A percentile compares a stretch with the other conserved stretches of the same genome.
Conservation (phyloP, 306 rosid species). For the Betula pendula region DNA sequence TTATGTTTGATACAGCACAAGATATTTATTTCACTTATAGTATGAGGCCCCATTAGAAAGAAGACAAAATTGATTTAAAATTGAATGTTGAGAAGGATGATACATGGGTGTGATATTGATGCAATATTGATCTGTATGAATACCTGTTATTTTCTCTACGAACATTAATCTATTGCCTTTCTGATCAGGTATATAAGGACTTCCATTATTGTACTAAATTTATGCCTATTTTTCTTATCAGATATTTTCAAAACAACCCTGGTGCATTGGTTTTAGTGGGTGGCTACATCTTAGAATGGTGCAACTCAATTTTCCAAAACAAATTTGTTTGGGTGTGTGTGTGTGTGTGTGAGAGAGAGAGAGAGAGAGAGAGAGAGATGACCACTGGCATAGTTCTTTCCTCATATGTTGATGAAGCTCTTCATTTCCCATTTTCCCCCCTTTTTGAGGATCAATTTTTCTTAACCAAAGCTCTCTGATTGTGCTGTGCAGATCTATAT, state of each 20-base stretch:
- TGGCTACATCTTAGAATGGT: neutral
- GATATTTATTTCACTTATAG: neutral
- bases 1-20: neutral
- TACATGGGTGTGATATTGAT: neutral
- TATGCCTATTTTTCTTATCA: neutral
- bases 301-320: neutral
- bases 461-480: conserved; percentile 15
- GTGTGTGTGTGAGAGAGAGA: neutral
- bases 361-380: neutral
- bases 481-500: conserved; percentile 40
- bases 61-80: neutral
- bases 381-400: neutral
- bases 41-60: neutral
- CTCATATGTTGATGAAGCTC: neutral
- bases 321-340: neutral
- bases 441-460: conserved; percentile 2
- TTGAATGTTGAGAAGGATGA: neutral
- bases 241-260: neutral
- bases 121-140: neutral
- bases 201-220: neutral
- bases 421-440: neutral
- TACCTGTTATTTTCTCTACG: neutral
- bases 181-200: neutral
- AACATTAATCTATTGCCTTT: neutral
- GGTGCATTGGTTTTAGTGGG: neutral